These are phyloP conservation scores for Mycena chlorophos DNA, from an alignment of 768 basidiomycete genomes.

Conservation along the genomic window DNA sequence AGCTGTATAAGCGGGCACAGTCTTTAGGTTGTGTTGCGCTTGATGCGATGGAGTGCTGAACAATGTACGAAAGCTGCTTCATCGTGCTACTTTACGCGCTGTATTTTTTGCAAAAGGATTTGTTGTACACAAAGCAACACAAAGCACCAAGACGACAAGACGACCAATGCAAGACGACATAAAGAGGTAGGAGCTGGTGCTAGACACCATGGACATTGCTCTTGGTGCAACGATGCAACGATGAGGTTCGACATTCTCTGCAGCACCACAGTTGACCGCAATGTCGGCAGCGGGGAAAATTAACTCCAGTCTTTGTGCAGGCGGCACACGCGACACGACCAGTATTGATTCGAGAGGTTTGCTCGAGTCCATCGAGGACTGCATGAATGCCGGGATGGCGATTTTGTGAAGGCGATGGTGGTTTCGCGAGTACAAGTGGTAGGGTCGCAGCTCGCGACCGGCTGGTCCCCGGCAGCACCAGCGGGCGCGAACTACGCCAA, in stretches of 20 bases:
- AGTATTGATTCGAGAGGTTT: slow-evolving; percentile 14
- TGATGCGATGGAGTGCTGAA: slow-evolving; percentile 31
- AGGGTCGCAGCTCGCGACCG: too few relatives aligned
- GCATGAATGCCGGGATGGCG: slow-evolving; percentile 3
- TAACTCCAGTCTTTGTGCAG: slow-evolving; percentile 8
- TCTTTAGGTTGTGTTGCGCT: slow-evolving; percentile 44
- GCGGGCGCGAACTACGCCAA: too few relatives aligned
- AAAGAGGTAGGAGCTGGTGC: background rate
- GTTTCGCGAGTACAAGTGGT: background rate
- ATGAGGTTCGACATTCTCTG: slow-evolving; percentile 10
- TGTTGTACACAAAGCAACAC: background rate
- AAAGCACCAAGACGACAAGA: too few relatives aligned
- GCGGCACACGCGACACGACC: slow-evolving; percentile 15
- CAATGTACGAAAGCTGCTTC: background rate
- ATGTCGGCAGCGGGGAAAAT: slow-evolving; percentile 17
- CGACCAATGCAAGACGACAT: background rate
- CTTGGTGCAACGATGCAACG: slow-evolving; percentile 16
- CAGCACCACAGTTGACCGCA: slow-evolving; percentile 18
- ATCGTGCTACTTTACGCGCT: background rate
- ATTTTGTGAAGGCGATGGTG: background rate
- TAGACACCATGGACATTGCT: too few relatives aligned
- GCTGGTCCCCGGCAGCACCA: too few relatives aligned
- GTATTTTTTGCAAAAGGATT: too few relatives aligned
- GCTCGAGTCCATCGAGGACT: slow-evolving; percentile 9
- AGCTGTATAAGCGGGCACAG: slow-evolving; percentile 53